Conservation (phyloP, 768 basidiomycete species). For the Astraeus odoratus region DNA sequence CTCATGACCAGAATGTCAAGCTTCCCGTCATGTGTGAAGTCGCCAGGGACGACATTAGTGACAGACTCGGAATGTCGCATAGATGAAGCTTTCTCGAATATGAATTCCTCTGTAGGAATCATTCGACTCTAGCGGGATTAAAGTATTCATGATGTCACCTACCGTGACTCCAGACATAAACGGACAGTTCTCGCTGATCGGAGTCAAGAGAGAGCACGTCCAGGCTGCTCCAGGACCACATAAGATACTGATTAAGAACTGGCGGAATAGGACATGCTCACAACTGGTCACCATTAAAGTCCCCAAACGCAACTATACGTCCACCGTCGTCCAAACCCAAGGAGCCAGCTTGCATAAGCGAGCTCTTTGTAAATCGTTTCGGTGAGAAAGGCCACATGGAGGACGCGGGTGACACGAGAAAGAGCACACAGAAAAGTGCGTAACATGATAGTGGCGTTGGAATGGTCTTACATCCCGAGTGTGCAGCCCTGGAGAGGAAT, state of each 20-base stretch:
- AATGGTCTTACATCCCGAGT: background rate
- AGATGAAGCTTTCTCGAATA: too few relatives aligned
- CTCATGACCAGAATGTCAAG: too few relatives aligned
- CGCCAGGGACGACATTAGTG: too few relatives aligned
- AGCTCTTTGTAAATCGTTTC: slow-evolving; percentile 80
- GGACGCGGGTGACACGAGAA: slow-evolving; percentile 16
- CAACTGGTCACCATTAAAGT: slow-evolving; percentile 96
- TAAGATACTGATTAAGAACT: background rate
- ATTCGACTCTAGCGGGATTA: slow-evolving; percentile 1
- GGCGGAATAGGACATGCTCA: slow-evolving; percentile 33
- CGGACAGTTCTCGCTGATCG: slow-evolving; percentile 71
- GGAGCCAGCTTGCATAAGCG: slow-evolving; percentile 71
- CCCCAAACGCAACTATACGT: slow-evolving; percentile 83
- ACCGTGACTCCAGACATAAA: slow-evolving; percentile 84
- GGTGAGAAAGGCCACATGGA: slow-evolving; percentile 78
- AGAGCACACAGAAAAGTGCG: slow-evolving; percentile 11
- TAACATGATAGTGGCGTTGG: background rate
- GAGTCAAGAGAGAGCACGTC: slow-evolving; percentile 71
- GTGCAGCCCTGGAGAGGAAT: background rate
- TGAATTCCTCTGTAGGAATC: slow-evolving; percentile 45
- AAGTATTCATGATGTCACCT: slow-evolving; percentile 13
- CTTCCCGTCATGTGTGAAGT: too few relatives aligned
- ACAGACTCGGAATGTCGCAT: too few relatives aligned
- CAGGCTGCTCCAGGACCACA: slow-evolving; percentile 39
- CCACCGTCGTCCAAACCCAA: slow-evolving; percentile 70